Base-by-base conservation (phyloP, 1,139 yeast genomes). In the Lipomyces yarrowii region DNA sequence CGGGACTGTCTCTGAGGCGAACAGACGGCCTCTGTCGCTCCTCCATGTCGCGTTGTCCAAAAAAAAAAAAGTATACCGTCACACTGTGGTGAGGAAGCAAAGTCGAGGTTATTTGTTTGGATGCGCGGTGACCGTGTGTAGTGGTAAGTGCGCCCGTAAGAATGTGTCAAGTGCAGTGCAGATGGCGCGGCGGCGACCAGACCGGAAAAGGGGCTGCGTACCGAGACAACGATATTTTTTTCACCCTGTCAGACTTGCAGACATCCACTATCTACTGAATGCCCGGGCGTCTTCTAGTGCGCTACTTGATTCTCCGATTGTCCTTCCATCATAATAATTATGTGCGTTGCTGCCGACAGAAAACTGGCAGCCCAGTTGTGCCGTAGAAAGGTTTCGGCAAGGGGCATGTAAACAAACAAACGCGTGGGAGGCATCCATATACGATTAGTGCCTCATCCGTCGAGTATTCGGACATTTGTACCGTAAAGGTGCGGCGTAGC, bases 1-100 rank as follows among this genome's bases (percentile, higher is more conserved):
- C 61, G n/a, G 52, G 18, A 63, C 63, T 58, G 35, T 37, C 32
- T 26, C 63, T 46, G 55, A 62, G 55, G 18, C 56, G 63, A 33
- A 56, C 39, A 5, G 55, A 10, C n/a, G 21, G 61, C 56, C 54
- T 15, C 54, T 56, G 56, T 46, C 63, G 64, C 39, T 46, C 61
- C 23, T 61, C 64, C 64, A 61, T 61, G 11, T 13, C 4, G 42
- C n/a, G 15, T 37, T 37, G 39, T 37, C 42, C 18, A 15, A 55
- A 23, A 10, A 2, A 26, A n/a, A 26, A 26, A 26, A n/a, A n/a
- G n/a, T 26, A 21, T 42, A 23, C 23, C 15, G 5, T 7, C 21
- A n/a, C 48, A 18, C 30, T 26, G 48, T 15, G 33, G 51, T 13
- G 32, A 33, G 13, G 15, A 30, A 42, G 35, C 35, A 4, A 21